Evolutionary conservation across 441 rosid species (phyloP).

Genomic region (Erodium texanum): DNA sequence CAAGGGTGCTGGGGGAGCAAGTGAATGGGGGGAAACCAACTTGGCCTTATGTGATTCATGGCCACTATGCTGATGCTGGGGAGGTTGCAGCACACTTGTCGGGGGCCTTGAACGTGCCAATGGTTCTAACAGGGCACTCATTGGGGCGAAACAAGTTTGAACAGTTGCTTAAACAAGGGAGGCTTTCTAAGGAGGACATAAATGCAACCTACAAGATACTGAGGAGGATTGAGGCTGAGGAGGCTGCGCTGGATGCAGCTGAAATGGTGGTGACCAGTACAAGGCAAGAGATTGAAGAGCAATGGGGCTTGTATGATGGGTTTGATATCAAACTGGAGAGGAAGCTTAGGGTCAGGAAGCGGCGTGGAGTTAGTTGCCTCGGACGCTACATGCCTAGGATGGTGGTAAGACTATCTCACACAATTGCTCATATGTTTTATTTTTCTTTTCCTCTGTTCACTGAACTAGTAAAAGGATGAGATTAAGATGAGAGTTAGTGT

Average conservation of each 20-base stretch:
- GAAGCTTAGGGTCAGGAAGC: slow-evolving; percentile 53
- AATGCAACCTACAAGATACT: slow-evolving; percentile 53
- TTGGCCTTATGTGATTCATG: slow-evolving; percentile 70
- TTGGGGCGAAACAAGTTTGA: slow-evolving; percentile 65
- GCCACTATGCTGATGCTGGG: slow-evolving; percentile 68
- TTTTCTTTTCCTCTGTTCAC: no score
- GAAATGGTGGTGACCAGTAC: slow-evolving; percentile 72
- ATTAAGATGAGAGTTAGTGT: no score
- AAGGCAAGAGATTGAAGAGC: slow-evolving; percentile 65
- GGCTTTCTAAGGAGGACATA: slow-evolving; percentile 52
- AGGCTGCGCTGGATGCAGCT: slow-evolving; percentile 51
- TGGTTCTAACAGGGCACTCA: slow-evolving; percentile 69
- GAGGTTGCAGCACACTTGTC: slow-evolving; percentile 57
- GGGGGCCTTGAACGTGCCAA: slow-evolving; percentile 56
- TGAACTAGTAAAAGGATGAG: no score
- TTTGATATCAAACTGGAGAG: slow-evolving; percentile 62
- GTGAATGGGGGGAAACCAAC: slow-evolving; percentile 46
- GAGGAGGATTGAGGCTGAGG: slow-evolving; percentile 62
- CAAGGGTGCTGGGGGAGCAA: slow-evolving; percentile 50
- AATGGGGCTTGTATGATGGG: slow-evolving; percentile 74
- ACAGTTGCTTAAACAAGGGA: slow-evolving; percentile 63
- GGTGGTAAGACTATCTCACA: slow-evolving; percentile 38
- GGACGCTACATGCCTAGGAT: slow-evolving; percentile 64
- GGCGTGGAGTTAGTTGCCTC: slow-evolving; percentile 58
- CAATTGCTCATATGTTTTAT: background rate